Base-by-base conservation (phyloP, 2,329 filamentous ascomycete genomes). In the Daldinia eschscholtzii region DNA sequence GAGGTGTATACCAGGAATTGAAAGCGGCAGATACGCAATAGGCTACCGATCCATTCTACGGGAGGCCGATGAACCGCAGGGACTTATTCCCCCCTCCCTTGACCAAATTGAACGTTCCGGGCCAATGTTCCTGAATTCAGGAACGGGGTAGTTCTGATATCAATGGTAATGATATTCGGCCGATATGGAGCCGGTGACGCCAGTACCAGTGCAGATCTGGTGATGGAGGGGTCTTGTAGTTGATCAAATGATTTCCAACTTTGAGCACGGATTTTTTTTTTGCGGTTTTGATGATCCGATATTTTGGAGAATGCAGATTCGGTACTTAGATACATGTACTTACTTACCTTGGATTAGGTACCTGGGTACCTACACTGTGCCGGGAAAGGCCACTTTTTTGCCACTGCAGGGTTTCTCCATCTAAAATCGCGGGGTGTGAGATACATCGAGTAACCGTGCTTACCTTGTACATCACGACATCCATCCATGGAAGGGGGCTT, bases 131-230 rank as follows among this genome's bases (percentile, higher is more conserved):
- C 52, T 62, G 57, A 35, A 67, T 53, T 39, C 50, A 64, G 61
- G 59, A 46, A 69, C 61, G 42, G 42, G 52, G 42, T 9, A 56
- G 61, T 52, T 20, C 39, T 23, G 50, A 63, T 57, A 30, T 56
- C 63, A 67, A 64, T 64, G 41, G 67, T 26, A 58, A 61, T 44
- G 53, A 66, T 68, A 56, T 57, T 66, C 70, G 52, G 59, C 18
- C 41, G 48, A 37, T 62, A 73, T 70, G 67, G 71, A 67, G 61
- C 55, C 61, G 30, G 67, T 72, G 71, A 70, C 70, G 67, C 62
- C 66, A 70, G 42, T 55, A 20, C 33, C 44, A 13, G 26, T 60
- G 65, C 13, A 70, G 70, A 71, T 72, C 68, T 52, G 46, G 58
- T 28, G 44, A 61, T 57, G 64, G 37, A 26, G 44, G 57, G 64